phyloP scores from a whole-genome alignment of 75 land plant genomes.

The Pseudotsuga menziesii region DNA sequence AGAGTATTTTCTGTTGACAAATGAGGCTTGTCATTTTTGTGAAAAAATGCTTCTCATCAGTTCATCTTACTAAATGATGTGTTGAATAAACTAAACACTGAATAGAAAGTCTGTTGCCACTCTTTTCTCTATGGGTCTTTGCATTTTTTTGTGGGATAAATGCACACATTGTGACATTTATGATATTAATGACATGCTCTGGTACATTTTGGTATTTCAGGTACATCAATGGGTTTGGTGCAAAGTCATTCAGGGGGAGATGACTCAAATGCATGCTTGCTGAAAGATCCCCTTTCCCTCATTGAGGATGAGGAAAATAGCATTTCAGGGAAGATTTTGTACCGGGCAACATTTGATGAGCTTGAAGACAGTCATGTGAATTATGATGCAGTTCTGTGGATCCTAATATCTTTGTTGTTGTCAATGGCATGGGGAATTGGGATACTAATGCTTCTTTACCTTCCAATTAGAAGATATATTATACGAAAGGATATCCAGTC shows the following conservation, averaged over 20 bases:
- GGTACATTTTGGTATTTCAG: background rate
- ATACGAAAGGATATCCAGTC: slow-evolving; percentile 52
- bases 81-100: background rate
- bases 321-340: slow-evolving; percentile 34
- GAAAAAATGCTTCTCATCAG: background rate
- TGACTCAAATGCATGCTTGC: slow-evolving; percentile 32
- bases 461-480: slow-evolving; percentile 62
- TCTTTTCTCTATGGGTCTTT: background rate
- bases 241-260: background rate
- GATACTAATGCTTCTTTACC: slow-evolving; percentile 55
- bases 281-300: slow-evolving; percentile 39
- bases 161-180: background rate
- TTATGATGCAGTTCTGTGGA: slow-evolving; percentile 74
- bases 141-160: background rate
- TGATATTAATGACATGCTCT: background rate
- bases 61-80: background rate
- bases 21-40: background rate
- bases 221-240: slow-evolving; percentile 6
- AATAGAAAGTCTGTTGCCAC: background rate
- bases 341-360: slow-evolving; percentile 65
- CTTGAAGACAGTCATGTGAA: slow-evolving; percentile 32
- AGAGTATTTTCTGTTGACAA: background rate
- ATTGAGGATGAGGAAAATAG: slow-evolving; percentile 39
- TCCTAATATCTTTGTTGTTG: slow-evolving; percentile 57
- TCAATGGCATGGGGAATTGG: slow-evolving; percentile 83